These are phyloP conservation scores for Arachnopeziza araneosa DNA, from an alignment of 2,329 filamentous ascomycete species.

Conservation along the genomic window DNA sequence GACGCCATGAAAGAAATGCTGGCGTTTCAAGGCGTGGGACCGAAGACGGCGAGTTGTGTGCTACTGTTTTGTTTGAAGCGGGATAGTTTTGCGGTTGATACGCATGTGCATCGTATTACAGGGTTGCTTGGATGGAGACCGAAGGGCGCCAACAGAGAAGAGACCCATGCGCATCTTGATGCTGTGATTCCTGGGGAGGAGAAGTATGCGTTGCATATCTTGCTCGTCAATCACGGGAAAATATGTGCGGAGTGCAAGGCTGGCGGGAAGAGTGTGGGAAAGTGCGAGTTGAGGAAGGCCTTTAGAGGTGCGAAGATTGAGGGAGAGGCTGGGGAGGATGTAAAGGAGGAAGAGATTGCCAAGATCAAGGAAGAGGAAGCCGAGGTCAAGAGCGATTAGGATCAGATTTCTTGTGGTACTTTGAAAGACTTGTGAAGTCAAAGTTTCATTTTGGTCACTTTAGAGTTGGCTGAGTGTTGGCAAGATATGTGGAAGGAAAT, in stretches of 20 bases:
- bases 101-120: conserved; percentile 48
- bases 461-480: too few species aligned
- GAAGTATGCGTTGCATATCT: conserved; percentile 50
- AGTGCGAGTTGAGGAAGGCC: background rate
- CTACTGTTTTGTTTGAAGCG: conserved; percentile 49
- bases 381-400: too few species aligned
- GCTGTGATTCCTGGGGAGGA: conserved; percentile 44
- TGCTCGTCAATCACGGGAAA: conserved; percentile 50
- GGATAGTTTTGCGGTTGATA: conserved; percentile 53
- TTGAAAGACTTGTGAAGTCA: too few species aligned
- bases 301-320: background rate
- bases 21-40: conserved; percentile 47
- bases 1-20: conserved; percentile 47
- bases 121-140: conserved; percentile 54
- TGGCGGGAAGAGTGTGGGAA: conserved; percentile 1
- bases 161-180: conserved; percentile 49
- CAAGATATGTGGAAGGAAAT: too few species aligned
- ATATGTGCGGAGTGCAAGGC: conserved; percentile 42
- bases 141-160: conserved; percentile 37
- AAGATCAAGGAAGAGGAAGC: too few species aligned
- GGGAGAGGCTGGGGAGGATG: background rate
- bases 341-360: too few species aligned
- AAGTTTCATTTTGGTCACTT: too few species aligned
- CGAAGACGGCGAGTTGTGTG: conserved; percentile 53
- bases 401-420: too few species aligned